These are phyloP conservation scores for Calonectria fujianensis DNA, from an alignment of 2,329 filamentous ascomycete species.

Conservation along the genomic window DNA sequence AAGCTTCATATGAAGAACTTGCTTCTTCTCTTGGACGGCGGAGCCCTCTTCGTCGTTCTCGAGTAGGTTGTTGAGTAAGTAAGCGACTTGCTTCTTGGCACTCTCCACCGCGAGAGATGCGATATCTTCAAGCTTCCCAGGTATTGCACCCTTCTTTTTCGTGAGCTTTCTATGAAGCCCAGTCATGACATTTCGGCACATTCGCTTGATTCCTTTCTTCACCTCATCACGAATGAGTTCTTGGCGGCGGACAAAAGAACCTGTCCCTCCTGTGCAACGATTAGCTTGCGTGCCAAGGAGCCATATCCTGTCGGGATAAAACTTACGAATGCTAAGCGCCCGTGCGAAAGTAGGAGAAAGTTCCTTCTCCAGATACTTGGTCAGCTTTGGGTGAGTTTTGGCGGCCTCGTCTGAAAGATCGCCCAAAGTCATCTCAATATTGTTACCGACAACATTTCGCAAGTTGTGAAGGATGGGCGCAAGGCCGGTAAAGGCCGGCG, in stretches of 20 bases:
- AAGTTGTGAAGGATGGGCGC: background rate
- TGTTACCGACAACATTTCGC: background rate
- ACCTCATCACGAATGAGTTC: background rate
- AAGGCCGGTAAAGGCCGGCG: slow-evolving; percentile 9
- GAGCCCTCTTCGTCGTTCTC: slow-evolving; percentile 3
- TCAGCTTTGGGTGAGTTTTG: background rate
- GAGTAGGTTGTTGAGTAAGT: slow-evolving; percentile 30
- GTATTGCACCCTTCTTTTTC: background rate
- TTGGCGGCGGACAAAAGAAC: background rate
- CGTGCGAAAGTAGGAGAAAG: slow-evolving; percentile 12
- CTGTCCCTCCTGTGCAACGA: background rate
- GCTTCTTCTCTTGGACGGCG: background rate
- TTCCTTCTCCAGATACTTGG: background rate
- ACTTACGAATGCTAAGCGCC: slow-evolving; percentile 22
- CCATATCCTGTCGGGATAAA: background rate
- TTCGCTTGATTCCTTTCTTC: background rate
- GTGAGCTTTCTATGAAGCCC: background rate
- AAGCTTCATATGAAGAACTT: slow-evolving; percentile 4
- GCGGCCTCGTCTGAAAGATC: slow-evolving; percentile 6
- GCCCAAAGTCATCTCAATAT: background rate
- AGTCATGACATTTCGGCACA: background rate
- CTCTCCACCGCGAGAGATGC: background rate
- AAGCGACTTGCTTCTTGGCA: slow-evolving; percentile 1
- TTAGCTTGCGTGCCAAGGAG: background rate
- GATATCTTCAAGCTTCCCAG: background rate